Percentiles rank a stretch among this genome's conserved stretches.
These are phyloP conservation scores for Agrocybe pediades DNA, from an alignment of 768 basidiomycete genomes.

Conservation along the genomic window DNA sequence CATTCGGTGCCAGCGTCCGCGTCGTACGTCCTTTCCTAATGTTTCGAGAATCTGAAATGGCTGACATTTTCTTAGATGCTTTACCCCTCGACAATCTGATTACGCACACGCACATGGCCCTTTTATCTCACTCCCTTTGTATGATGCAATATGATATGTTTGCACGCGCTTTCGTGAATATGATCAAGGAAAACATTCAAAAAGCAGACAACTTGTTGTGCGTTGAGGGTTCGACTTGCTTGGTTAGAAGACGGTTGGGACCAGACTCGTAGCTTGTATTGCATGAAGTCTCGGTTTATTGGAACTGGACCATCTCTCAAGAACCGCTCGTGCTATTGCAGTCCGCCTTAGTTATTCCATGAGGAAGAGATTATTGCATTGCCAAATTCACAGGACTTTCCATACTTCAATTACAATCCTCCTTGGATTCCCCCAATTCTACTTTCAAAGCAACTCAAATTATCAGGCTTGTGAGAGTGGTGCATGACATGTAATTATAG, in stretches of 20 bases:
- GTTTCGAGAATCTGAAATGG: neutral
- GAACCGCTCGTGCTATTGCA: too few species aligned
- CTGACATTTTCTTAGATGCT: constrained; percentile 65
- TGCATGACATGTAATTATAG: neutral
- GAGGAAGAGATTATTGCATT: too few species aligned
- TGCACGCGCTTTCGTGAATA: constrained; percentile 31
- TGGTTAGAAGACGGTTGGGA: too few species aligned
- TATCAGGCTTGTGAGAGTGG: neutral
- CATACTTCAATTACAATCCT: too few species aligned
- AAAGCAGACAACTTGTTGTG: neutral
- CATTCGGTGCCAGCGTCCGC: constrained; percentile 91
- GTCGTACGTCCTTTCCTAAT: constrained; percentile 58
- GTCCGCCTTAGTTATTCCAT: too few species aligned
- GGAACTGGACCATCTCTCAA: too few species aligned
- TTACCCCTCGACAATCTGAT: constrained; percentile 85
- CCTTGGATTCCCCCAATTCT: too few species aligned
- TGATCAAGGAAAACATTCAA: constrained; percentile 17
- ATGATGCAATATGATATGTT: constrained; percentile 52
- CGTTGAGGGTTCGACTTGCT: neutral
- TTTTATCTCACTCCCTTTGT: constrained; percentile 33
- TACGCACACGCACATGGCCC: constrained; percentile 32
- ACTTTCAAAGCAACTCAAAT: too few species aligned
- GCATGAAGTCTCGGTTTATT: too few species aligned
- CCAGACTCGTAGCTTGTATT: too few species aligned
- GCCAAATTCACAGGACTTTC: too few species aligned